Percentiles rank a stretch among this genome's conserved stretches.
These are phyloP conservation scores for Cryomyces minteri DNA, from an alignment of 495 filamentous ascomycete genomes.

Conservation along the genomic window DNA sequence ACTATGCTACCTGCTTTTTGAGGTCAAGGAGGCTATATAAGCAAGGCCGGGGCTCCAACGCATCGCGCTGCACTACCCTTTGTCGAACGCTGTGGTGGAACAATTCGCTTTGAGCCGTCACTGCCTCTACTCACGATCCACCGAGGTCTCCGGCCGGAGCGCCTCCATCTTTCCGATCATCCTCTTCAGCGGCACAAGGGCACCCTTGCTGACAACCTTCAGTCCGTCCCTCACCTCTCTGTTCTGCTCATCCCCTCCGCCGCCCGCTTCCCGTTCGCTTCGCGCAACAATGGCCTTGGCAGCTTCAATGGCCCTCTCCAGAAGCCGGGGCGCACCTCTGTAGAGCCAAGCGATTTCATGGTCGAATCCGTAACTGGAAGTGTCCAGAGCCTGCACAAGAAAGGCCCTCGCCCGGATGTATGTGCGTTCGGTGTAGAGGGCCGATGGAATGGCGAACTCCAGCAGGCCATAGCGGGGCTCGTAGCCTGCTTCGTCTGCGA, in stretches of 20 bases:
- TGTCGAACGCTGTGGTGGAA: no score
- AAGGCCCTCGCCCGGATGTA: slow-evolving; percentile 35
- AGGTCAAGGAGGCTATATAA: no score
- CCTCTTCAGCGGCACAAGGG: slow-evolving; percentile 23
- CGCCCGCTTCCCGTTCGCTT: not conserved
- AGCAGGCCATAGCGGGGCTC: slow-evolving; percentile 25
- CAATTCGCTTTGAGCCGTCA: no score
- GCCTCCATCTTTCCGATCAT: slow-evolving; percentile 20
- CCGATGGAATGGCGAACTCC: slow-evolving; percentile 26
- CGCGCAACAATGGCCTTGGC: slow-evolving; percentile 18
- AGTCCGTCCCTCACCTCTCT: slow-evolving; percentile 8
- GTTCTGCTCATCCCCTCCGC: slow-evolving; percentile 1
- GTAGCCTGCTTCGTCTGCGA: slow-evolving; percentile 39
- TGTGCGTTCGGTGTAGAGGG: slow-evolving; percentile 34
- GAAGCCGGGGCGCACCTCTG: slow-evolving; percentile 17
- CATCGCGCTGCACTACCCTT: no score
- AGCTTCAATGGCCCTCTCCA: slow-evolving; percentile 21
- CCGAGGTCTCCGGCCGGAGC: not conserved
- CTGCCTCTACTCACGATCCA: no score
- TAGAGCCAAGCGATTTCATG: slow-evolving; percentile 35
- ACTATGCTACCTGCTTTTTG: no score
- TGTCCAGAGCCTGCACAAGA: slow-evolving; percentile 28
- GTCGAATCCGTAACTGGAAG: slow-evolving; percentile 25
- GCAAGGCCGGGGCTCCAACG: no score
- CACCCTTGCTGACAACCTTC: slow-evolving; percentile 19